Evolutionary conservation across 257 asterid species (phyloP), one percentile per base, ranked within the genome.

Genomic region (Petunia secreta): DNA sequence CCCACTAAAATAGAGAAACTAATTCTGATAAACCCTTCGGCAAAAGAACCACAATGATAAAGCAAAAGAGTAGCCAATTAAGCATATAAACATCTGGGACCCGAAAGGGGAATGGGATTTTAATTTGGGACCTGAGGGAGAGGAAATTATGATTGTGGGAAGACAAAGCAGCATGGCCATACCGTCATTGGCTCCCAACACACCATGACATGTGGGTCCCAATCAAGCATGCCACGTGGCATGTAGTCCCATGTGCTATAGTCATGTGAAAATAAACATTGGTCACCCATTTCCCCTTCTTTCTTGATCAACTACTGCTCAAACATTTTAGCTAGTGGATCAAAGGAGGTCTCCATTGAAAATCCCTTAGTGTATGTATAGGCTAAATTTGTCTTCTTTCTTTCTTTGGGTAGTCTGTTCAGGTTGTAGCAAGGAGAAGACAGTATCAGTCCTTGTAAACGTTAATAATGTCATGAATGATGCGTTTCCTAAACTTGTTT

Each of bases 151-250:
- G 57, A 58, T 57, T 60, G 8, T 77, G 71, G 68, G 79, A 84
- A 85, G 92, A 91, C 95, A 89, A 40, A 69, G 77, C 46, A 82
- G 81, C 87, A 86, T 90, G 91, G 87, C 85, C 83, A 78, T 77
- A 86, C 92, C 91, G 84, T 82, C 92, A 82, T 64, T 80, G 85
- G 86, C 83, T 82, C 80, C 85, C 82, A 79, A 63, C 85, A 76
- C 63, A 34, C 71, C 80, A 63, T 50, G 89, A 76, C 90, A 86
- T 4, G 8, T 10, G 8, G 81, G 88, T 52, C 84, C 86, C 41
- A n/a, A 41, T 40, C 15, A 16, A 63, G 73, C 79, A 5, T 54
- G 82, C 82, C 86, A 75, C 85, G 86, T 82, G 80, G 86, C 83
- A 77, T 16, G 2, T 77, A 37, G 48, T 75, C 84, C 85, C 88